Conservation (phyloP, 31 red algal species). For the Odonthalia washingtoniensis region DNA sequence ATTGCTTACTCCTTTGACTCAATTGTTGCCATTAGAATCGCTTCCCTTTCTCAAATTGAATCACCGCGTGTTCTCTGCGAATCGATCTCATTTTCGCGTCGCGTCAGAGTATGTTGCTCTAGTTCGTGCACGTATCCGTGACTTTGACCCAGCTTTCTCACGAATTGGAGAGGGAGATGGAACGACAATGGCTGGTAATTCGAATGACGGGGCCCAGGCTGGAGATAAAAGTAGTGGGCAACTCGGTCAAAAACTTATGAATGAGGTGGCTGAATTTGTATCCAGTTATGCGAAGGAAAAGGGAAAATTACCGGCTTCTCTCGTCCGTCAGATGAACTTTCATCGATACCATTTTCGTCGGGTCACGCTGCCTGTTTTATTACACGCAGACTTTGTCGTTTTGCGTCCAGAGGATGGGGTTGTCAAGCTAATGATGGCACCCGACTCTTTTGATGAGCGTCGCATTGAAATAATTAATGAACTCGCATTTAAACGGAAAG, state of each 20-base stretch:
- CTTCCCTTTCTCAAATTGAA: slow-evolving; percentile 41
- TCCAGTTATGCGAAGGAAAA: slow-evolving; percentile 28
- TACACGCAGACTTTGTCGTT: slow-evolving; percentile 5
- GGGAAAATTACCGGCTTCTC: slow-evolving; percentile 28
- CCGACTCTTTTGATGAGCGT: slow-evolving; percentile 43
- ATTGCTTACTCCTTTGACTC: slow-evolving; percentile 9
- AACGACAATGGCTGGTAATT: not conserved
- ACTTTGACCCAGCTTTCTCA: slow-evolving; percentile 41
- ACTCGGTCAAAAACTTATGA: slow-evolving; percentile 24
- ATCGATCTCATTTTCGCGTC: slow-evolving; percentile 11
- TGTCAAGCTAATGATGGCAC: not conserved
- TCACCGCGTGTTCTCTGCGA: slow-evolving; percentile 44
- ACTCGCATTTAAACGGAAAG: slow-evolving; percentile 59
- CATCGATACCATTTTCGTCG: slow-evolving; percentile 58
- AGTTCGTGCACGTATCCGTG: slow-evolving; percentile 37
- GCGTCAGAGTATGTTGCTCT: slow-evolving; percentile 38
- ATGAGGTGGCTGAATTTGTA: slow-evolving; percentile 29
- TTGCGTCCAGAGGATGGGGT: slow-evolving; percentile 7
- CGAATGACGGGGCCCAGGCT: not conserved
- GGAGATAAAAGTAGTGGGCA: not conserved
- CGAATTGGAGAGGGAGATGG: slow-evolving; percentile 4
- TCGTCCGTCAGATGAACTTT: slow-evolving; percentile 65
- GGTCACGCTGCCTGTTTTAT: slow-evolving; percentile 8
- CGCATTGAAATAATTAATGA: slow-evolving; percentile 55
- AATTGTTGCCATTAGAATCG: slow-evolving; percentile 50